These are phyloP conservation scores for Bryum argenteum DNA, from an alignment of 225 moss, liverwort and hornwort genomes.

Conservation along the genomic window DNA sequence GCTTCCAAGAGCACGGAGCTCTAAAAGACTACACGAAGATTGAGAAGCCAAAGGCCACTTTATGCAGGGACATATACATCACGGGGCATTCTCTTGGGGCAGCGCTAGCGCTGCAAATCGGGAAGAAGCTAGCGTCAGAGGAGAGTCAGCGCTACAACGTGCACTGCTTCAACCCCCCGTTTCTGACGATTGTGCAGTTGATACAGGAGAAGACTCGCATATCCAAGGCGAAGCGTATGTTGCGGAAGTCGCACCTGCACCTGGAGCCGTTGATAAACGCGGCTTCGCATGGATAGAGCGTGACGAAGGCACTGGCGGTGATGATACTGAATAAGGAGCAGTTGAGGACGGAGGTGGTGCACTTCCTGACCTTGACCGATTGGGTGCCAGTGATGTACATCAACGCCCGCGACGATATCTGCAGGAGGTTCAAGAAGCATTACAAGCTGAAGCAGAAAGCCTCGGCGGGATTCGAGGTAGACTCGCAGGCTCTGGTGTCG, in stretches of 20 bases:
- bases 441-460: background rate
- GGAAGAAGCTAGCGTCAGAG: background rate
- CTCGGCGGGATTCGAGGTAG: too few relatives aligned
- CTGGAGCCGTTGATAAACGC: too few relatives aligned
- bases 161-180: constrained; percentile 26
- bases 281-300: too few relatives aligned
- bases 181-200: background rate
- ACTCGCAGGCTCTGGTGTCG: too few relatives aligned
- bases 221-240: too few relatives aligned
- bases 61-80: constrained; percentile 4
- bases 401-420: background rate
- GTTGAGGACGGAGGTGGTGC: background rate
- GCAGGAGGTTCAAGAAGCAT: background rate
- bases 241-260: too few relatives aligned
- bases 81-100: constrained; percentile 14
- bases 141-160: background rate
- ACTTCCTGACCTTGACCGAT: background rate
- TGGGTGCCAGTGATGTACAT: constrained; percentile 16
- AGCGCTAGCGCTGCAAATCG: constrained; percentile 8
- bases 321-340: too few relatives aligned
- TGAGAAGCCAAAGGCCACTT: too few relatives aligned
- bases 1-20: too few relatives aligned
- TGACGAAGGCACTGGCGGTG: too few relatives aligned
- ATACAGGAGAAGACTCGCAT: too few relatives aligned
- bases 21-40: too few relatives aligned